A percentile compares a stretch with the other conserved stretches of the same genome.
Evolutionary conservation across 202 grass and related monocot genomes (phyloP).

Genomic region (Eragrostis tef): DNA sequence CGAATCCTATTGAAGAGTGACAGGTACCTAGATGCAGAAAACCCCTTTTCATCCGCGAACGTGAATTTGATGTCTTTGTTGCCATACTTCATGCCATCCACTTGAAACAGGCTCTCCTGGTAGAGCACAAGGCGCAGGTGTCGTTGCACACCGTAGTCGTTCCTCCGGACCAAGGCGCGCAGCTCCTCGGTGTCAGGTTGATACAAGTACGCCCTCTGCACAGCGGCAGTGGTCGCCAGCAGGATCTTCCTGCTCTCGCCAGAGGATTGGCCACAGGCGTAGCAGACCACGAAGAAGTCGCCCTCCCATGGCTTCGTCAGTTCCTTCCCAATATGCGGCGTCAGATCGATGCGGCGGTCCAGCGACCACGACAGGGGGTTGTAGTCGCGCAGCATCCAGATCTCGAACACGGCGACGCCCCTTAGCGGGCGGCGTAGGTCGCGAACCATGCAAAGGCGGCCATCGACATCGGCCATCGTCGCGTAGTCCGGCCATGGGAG

Average conservation of each 20-base stretch:
- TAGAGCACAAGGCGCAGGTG: background rate
- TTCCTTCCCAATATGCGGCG: too few species aligned
- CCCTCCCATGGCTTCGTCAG: too few species aligned
- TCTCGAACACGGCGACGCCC: background rate
- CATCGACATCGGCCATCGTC: background rate
- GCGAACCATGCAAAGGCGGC: background rate
- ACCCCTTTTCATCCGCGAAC: too few species aligned
- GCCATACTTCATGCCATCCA: background rate
- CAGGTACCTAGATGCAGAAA: too few species aligned
- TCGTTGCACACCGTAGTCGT: background rate
- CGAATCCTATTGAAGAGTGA: too few species aligned
- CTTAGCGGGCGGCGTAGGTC: background rate
- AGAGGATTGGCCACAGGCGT: too few species aligned
- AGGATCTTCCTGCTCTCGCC: too few species aligned
- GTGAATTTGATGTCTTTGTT: background rate
- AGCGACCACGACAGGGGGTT: background rate
- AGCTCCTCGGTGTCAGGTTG: background rate
- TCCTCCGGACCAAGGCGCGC: background rate
- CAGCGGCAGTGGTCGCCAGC: too few species aligned
- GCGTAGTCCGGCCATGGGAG: too few species aligned
- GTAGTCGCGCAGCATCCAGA: background rate
- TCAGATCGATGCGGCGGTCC: too few species aligned
- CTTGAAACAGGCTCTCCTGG: background rate
- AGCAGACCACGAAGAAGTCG: too few species aligned
- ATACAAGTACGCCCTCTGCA: too few species aligned